A percentile compares a stretch with the other conserved stretches of the same genome.
phyloP scores from a whole-genome alignment of 768 basidiomycete genomes.

The Tulasnella sp. region DNA sequence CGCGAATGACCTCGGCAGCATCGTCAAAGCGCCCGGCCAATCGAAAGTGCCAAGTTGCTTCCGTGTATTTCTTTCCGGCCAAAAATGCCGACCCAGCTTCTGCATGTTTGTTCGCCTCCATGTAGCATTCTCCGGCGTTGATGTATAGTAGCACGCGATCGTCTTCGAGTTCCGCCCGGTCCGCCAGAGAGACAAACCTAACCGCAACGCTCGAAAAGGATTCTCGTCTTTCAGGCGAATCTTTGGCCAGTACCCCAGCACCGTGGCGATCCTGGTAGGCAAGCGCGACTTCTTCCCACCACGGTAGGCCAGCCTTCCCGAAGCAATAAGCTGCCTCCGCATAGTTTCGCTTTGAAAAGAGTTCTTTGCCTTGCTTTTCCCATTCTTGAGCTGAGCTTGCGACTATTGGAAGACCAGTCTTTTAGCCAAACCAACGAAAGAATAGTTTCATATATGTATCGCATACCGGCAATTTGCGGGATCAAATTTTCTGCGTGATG shows the following conservation, averaged over 20 bases:
- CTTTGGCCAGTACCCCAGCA: not conserved
- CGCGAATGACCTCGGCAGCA: constrained; percentile 2
- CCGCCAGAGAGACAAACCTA: not conserved
- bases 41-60: not conserved
- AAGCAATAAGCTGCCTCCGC: not conserved
- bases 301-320: not conserved
- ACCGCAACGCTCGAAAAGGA: not conserved
- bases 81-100: not conserved
- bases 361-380: not conserved
- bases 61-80: not conserved
- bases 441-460: too few species aligned
- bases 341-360: not conserved
- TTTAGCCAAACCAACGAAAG: too few species aligned
- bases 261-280: not conserved
- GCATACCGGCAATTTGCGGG: not conserved
- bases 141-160: not conserved
- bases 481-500: not conserved
- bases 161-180: not conserved
- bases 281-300: not conserved
- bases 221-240: not conserved
- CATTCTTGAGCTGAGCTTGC: not conserved
- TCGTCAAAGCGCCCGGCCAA: constrained; percentile 12
- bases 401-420: too few species aligned
- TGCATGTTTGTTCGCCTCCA: constrained; percentile 3
- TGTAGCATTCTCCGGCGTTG: not conserved